Evolutionary conservation across 2,329 filamentous ascomycete genomes (phyloP).

Genomic region (Laburnicola sp.): DNA sequence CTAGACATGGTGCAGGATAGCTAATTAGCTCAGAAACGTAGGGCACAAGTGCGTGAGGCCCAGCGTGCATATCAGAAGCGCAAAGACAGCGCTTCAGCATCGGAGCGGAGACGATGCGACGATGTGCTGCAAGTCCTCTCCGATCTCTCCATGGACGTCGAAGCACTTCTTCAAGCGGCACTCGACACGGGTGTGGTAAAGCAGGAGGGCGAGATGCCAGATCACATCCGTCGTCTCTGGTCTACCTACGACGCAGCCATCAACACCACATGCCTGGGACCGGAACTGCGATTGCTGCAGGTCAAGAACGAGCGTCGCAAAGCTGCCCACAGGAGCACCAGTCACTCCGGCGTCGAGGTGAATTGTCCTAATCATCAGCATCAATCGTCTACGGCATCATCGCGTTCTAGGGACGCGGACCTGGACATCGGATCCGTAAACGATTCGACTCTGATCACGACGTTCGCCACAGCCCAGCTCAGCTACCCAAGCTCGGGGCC

Average conservation of each 20-base stretch:
- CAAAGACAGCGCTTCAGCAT: constrained; percentile 26
- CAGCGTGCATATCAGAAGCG: constrained; percentile 29
- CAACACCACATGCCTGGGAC: constrained; percentile 19
- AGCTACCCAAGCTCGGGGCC: background rate
- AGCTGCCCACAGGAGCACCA: constrained; percentile 9
- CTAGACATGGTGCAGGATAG: background rate
- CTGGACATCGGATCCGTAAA: background rate
- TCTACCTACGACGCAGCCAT: constrained; percentile 23
- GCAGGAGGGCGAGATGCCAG: constrained; percentile 18
- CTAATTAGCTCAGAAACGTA: constrained; percentile 25
- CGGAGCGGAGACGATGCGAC: constrained; percentile 21
- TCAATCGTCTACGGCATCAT: background rate
- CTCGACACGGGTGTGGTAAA: constrained; percentile 17
- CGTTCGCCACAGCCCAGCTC: background rate
- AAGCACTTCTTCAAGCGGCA: constrained; percentile 22
- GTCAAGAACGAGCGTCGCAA: constrained; percentile 22
- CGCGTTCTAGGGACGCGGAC: background rate
- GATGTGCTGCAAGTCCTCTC: constrained; percentile 27
- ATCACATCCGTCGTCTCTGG: constrained; percentile 22
- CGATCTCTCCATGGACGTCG: constrained; percentile 25
- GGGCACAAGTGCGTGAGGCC: constrained; percentile 30
- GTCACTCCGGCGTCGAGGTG: background rate
- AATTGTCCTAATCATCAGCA: background rate
- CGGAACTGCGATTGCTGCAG: constrained; percentile 24
- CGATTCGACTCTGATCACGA: background rate